Percentiles rank a stretch among this genome's conserved stretches.
phyloP scores from a whole-genome alignment of 345 rosid species.

The Heritiera fomes region DNA sequence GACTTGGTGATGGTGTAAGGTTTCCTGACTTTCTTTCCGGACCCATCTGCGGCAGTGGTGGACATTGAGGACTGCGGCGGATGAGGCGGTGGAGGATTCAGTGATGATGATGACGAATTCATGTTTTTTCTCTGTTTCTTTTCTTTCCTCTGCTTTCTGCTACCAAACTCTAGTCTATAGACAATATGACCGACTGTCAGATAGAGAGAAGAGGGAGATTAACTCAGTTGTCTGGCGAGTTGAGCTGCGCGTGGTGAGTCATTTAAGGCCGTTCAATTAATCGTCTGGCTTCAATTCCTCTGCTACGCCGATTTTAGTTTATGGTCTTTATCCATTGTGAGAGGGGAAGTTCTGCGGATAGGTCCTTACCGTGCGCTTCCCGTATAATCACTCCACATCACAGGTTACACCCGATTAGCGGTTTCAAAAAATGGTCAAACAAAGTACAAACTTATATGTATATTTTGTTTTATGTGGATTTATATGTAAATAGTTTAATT shows the following conservation, averaged over 20 bases:
- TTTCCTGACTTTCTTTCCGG: constrained; percentile 81
- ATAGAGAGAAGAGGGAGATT: not conserved
- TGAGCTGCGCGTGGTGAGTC: constrained; percentile 26
- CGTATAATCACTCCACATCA: not conserved
- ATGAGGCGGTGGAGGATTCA: constrained; percentile 40
- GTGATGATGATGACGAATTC: constrained; percentile 44
- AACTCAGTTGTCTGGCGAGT: constrained; percentile 33
- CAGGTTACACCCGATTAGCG: not conserved
- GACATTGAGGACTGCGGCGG: constrained; percentile 43
- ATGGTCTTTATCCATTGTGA: not conserved
- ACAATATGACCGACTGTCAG: not conserved
- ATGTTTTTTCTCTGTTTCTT: constrained; percentile 11
- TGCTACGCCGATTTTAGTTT: constrained; percentile 34
- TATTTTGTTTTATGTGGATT: no score
- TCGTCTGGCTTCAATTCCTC: constrained; percentile 33
- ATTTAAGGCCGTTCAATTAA: constrained; percentile 43
- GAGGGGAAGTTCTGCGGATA: not conserved
- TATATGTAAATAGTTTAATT: no score
- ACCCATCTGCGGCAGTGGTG: constrained; percentile 30
- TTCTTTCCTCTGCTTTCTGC: not conserved
- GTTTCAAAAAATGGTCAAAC: no score
- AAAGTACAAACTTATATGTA: no score
- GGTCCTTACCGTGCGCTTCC: no score
- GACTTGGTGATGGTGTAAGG: constrained; percentile 99
- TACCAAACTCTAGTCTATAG: constrained; percentile 8